Base-by-base conservation (phyloP, 2,329 filamentous ascomycete species). In the Aspergillus awamori region DNA sequence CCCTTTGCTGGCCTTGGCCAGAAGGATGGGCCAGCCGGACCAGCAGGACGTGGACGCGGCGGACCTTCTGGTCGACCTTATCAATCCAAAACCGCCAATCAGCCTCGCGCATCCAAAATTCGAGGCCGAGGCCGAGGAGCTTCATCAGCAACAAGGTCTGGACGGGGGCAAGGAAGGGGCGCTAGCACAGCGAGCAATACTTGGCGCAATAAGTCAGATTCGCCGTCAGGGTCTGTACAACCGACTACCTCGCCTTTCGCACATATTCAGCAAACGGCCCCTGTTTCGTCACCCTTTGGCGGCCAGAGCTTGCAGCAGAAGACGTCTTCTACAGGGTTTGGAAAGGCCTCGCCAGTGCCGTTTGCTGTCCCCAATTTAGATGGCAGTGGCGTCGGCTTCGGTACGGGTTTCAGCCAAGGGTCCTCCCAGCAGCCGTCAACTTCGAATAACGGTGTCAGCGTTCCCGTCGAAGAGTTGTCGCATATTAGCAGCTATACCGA, bases 401-500 rank as follows among this genome's bases (percentile, higher is more conserved):
- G 17, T 53, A 65, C 57, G 45, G 67, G 66, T 41, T 70, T 64
- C 41, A 64, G 60, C 30, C 58, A 43, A 30, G 59, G 36, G 24
- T 38, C 53, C 55, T 52, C 51, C n/a, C 43, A 55, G 7, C 58
- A 59, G 10, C 41, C 52, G 26, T 56, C 57, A 6, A 65, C 10
- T 67, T 51, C 64, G 54, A 8, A 55, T 45, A n/a, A 51, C 36
- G 49, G 43, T 30, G 53, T 56, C 43, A 33, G 52, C 8, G 57
- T 68, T 3, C 62, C 67, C 2, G 63, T 72, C 38, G 74, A 73
- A 33, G 65, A 73, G 56, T 57, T 56, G 17, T 62, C 68, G 7
- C 41, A 65, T 36, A 45, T 70, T 59, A 67, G 63, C 39, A 67
- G 59, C 36, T 76, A 75, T 58, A 70, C 70, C 51, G 73, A 76